Percentiles rank a stretch among this genome's conserved stretches.
Evolutionary conservation across 108 stramenopile species (phyloP).

Genomic region (Cyclotella atomus): DNA sequence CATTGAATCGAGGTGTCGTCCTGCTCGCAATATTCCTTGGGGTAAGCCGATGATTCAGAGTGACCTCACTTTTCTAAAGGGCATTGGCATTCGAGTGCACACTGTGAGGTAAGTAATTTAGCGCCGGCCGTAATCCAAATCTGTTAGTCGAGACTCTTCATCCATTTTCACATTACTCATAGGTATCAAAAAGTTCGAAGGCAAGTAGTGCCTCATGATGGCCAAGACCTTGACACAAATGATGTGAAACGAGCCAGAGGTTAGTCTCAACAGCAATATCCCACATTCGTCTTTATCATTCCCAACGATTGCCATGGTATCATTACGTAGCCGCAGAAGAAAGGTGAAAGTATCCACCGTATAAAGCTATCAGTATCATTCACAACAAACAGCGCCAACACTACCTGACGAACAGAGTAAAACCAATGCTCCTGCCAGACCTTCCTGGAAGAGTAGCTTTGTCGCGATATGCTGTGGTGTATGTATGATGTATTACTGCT

Average conservation of each 20-base stretch:
- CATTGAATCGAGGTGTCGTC: constrained; percentile 41
- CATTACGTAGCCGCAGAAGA: constrained; percentile 38
- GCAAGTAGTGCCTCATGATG: constrained; percentile 8
- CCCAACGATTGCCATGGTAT: too few species aligned
- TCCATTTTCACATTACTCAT: too few species aligned
- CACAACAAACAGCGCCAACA: constrained; percentile 37
- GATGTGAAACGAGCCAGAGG: constrained; percentile 34
- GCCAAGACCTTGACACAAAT: constrained; percentile 29
- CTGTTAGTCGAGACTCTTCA: too few species aligned
- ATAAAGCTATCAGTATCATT: constrained; percentile 29
- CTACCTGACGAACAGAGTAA: constrained; percentile 23
- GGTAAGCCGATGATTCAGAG: constrained; percentile 15
- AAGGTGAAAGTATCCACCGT: constrained; percentile 37
- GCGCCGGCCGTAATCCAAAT: too few species aligned
- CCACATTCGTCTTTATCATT: background rate
- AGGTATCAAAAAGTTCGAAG: constrained; percentile 29
- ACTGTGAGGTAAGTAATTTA: constrained; percentile 16
- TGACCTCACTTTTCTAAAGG: constrained; percentile 31
- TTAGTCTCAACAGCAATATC: too few species aligned
- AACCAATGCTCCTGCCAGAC: constrained; percentile 39
- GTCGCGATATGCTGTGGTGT: constrained; percentile 21
- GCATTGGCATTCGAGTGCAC: constrained; percentile 33
- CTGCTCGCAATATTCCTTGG: constrained; percentile 31
- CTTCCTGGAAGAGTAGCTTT: constrained; percentile 7
- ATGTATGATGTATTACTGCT: background rate